Percentiles rank a stretch among this genome's conserved stretches.
Conservation (phyloP, 352 stramenopile genomes). For the Pythium myriotylum region DNA sequence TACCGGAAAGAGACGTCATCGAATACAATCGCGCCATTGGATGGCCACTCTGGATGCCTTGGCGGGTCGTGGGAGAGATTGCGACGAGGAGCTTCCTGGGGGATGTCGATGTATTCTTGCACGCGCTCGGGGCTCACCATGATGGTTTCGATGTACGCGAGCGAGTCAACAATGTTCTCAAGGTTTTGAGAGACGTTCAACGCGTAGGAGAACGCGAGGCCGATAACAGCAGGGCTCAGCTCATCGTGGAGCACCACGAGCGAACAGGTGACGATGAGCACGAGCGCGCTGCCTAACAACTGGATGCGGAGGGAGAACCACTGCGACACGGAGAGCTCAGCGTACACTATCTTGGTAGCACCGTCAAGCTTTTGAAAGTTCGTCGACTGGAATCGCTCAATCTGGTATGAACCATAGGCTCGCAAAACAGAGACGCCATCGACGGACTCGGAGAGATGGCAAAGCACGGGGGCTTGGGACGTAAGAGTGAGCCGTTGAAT, state of each 20-base stretch:
- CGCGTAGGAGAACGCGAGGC: constrained; percentile 86
- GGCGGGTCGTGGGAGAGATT: background rate
- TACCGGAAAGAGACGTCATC: constrained; percentile 81
- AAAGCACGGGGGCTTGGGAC: constrained; percentile 35
- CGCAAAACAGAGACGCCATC: constrained; percentile 41
- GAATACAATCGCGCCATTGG: constrained; percentile 65
- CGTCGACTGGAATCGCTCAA: constrained; percentile 20
- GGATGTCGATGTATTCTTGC: constrained; percentile 44
- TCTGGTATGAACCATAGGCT: constrained; percentile 28
- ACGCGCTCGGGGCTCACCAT: constrained; percentile 65
- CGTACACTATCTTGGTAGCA: constrained; percentile 31
- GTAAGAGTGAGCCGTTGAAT: constrained; percentile 34
- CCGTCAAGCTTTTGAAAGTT: constrained; percentile 29
- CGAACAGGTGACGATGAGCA: constrained; percentile 37
- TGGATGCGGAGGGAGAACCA: constrained; percentile 56
- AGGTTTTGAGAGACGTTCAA: constrained; percentile 81
- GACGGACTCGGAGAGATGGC: constrained; percentile 36
- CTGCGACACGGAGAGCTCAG: no score
- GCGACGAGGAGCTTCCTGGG: constrained; percentile 16
- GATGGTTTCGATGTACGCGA: constrained; percentile 38
- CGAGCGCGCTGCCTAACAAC: constrained; percentile 41
- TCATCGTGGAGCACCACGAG: constrained; percentile 33
- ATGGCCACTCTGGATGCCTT: constrained; percentile 64
- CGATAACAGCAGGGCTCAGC: constrained; percentile 65
- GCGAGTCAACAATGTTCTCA: constrained; percentile 61